Evolutionary conservation across 1,284 basidiomycete species (phyloP), one percentile per base, ranked within the genome.

Genomic region (Tremellales sp.): DNA sequence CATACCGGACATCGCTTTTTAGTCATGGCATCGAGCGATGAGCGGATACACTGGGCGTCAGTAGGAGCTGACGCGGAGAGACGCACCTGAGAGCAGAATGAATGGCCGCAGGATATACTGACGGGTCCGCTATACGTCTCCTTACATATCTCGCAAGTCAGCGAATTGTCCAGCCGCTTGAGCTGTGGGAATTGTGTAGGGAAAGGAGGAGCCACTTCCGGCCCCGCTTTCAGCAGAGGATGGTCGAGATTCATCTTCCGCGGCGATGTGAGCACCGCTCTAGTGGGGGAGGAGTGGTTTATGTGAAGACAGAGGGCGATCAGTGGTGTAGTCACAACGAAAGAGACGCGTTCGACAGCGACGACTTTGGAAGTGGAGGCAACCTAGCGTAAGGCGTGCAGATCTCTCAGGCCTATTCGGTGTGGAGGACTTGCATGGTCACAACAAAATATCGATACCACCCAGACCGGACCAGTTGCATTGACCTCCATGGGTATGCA

Each of bases 11-110:
- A 71, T n/a, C n/a, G n/a, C 43, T 60, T 61, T 43, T 63, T 67
- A 22, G 54, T 31, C n/a, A n/a, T n/a, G 9, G 50, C 55, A 24
- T 65, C 60, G 4, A 71, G 51, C 2, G 57, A 67, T 3, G 59
- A 60, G 12, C 66, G 54, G 16, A 71, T 71, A 36, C 69, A 71
- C 69, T 70, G 46, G 1, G 24, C n/a, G 12, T 4, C 3, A 8
- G 22, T 16, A 12, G n/a, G 14, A 39, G 32, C 28, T 14, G 21
- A 16, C 10, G 3, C 4, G 43, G 24, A 34, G 27, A 27, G 12
- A 57, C 71, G 50, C 40, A 71, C 71, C 18, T 63, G 52, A 5
- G 71, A 73, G 54, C 71, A 73, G 62, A 73, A 73, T 1, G 61
- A 64, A 47, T 73, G 71, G 13, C 71, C 71, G 45, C 71, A 73